Evolutionary conservation across 2,329 filamentous ascomycete species (phyloP).

Genomic region (Camillea tinctor): DNA sequence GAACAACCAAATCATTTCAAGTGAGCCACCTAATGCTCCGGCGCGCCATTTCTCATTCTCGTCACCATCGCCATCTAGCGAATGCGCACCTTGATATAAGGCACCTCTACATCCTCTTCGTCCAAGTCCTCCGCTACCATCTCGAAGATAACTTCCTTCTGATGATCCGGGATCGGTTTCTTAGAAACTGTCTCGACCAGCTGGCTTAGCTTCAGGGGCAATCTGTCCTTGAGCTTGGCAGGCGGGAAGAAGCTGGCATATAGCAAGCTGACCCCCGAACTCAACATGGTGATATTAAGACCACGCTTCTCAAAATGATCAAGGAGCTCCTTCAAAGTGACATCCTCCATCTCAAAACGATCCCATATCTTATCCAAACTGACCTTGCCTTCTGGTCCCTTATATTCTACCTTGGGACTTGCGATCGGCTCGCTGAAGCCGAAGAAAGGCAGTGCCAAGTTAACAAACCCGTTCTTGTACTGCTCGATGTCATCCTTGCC

Average conservation of each 20-base stretch:
- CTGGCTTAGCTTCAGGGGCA: conserved; percentile 80
- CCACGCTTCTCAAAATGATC: conserved; percentile 79
- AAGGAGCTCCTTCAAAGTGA: conserved; percentile 81
- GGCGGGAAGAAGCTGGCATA: conserved; percentile 92
- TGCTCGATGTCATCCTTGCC: conserved; percentile 96
- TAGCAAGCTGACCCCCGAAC: conserved; percentile 91
- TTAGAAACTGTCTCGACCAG: conserved; percentile 87
- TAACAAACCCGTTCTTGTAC: conserved; percentile 99
- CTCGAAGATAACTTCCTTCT: conserved; percentile 96
- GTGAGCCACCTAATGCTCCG: background rate
- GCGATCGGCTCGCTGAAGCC: conserved; percentile 96
- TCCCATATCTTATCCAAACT: conserved; percentile 97
- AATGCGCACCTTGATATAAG: conserved; percentile 89
- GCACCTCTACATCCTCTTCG: conserved; percentile 94
- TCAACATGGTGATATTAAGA: conserved; percentile 85
- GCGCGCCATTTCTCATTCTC: background rate
- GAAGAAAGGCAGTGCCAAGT: conserved; percentile 94
- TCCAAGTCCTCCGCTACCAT: conserved; percentile 86
- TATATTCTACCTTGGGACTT: conserved; percentile 89
- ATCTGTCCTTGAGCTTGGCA: conserved; percentile 75
- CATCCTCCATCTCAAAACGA: conserved; percentile 85
- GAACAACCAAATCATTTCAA: background rate
- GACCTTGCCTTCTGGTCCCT: conserved; percentile 74
- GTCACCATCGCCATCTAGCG: conserved; percentile 29
- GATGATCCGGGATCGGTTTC: conserved; percentile 85